Evolutionary conservation across 1,284 basidiomycete species (phyloP).

Genomic region (Naganishia cerealis): DNA sequence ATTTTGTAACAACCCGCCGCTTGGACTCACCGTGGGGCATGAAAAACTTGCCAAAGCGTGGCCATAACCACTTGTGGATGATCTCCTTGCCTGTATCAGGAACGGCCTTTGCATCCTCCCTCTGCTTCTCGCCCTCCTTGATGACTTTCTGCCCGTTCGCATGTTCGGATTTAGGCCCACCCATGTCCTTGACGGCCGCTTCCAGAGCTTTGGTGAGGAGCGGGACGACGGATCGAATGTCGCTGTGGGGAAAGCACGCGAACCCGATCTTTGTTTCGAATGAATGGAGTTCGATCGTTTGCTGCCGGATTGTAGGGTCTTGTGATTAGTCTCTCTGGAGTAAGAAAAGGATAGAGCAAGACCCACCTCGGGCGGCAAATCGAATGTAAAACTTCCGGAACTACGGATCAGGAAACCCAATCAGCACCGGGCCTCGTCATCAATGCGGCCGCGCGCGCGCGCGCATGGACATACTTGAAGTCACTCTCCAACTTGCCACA

Average conservation of each 20-base stretch:
- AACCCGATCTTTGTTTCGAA: constrained; percentile 63
- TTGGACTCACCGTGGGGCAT: constrained; percentile 59
- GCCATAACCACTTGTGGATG: constrained; percentile 83
- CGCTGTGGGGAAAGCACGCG: constrained; percentile 56
- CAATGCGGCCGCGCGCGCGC: background rate
- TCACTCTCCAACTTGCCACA: constrained; percentile 79
- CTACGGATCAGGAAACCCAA: constrained; percentile 58
- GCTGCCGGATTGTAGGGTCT: constrained; percentile 27
- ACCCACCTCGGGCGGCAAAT: constrained; percentile 63
- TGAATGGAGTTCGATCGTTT: constrained; percentile 72
- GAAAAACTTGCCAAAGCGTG: constrained; percentile 76
- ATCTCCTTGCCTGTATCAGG: constrained; percentile 53
- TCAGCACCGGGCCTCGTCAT: constrained; percentile 58
- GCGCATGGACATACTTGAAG: constrained; percentile 66
- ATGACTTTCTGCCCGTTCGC: constrained; percentile 30
- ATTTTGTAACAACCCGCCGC: no score
- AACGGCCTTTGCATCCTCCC: constrained; percentile 38
- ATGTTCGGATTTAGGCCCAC: constrained; percentile 35
- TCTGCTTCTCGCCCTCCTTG: constrained; percentile 40
- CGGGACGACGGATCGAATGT: constrained; percentile 56
- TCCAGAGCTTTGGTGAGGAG: constrained; percentile 50
- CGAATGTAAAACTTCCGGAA: constrained; percentile 57
- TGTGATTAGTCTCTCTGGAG: background rate
- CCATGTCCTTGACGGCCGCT: constrained; percentile 39
- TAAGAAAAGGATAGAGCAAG: background rate